phyloP scores from a whole-genome alignment of 140 eudicot species.

The Anethum foeniculum region DNA sequence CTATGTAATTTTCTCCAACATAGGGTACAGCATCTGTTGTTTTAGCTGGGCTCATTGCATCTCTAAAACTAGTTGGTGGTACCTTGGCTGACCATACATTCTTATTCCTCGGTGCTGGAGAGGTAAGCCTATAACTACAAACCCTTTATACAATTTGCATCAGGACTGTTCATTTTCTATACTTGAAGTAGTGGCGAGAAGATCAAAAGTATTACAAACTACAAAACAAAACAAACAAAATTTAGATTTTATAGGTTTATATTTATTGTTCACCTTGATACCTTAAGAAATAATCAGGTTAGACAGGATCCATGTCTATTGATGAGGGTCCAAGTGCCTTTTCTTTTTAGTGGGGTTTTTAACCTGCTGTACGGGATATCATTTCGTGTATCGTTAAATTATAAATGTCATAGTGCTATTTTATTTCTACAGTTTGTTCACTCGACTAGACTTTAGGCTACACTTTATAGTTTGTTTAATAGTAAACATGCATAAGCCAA shows the following conservation, averaged over 20 bases:
- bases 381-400: background rate
- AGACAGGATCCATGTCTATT: background rate
- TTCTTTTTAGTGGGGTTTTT: background rate
- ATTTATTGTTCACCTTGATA: background rate
- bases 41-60: conserved; percentile 73
- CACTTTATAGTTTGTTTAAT: background rate
- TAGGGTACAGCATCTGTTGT: conserved; percentile 98
- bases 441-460: background rate
- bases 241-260: background rate
- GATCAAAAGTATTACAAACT: background rate
- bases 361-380: background rate
- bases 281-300: background rate
- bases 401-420: background rate
- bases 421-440: background rate
- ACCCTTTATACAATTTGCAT: background rate
- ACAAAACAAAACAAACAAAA: background rate
- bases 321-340: background rate
- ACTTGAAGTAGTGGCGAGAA: background rate
- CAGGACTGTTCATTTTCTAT: background rate
- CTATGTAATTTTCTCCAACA: conserved; percentile 8
- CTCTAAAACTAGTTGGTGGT: conserved; percentile 64
- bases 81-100: conserved; percentile 69
- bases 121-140: conserved; percentile 34
- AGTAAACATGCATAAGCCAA: background rate
- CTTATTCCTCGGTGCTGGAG: conserved; percentile 95